Conservation (phyloP, 805 yeast species). For the Candida michaelii region DNA sequence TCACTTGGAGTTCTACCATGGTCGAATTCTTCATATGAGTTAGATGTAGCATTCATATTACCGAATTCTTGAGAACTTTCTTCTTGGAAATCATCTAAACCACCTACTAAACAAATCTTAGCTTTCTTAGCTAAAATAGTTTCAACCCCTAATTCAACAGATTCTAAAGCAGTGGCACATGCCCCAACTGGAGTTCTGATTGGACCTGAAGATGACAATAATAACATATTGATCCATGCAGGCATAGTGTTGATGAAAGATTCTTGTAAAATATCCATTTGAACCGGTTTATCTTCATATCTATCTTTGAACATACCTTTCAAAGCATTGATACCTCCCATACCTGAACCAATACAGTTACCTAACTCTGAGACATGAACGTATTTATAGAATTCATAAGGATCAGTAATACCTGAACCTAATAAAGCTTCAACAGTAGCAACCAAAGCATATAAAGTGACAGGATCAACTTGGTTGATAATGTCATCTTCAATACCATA, state of each 20-base stretch:
- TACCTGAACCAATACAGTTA: constrained; percentile 99
- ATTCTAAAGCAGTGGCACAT: constrained; percentile 98
- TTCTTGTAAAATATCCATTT: constrained; percentile 96
- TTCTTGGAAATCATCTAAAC: constrained; percentile 99
- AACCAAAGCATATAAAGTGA: constrained; percentile 89
- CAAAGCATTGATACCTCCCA: constrained; percentile 98
- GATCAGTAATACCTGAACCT: constrained; percentile 94
- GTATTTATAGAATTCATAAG: constrained; percentile 97
- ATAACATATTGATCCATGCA: constrained; percentile 99
- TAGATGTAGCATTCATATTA: constrained; percentile 98
- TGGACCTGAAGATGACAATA: constrained; percentile 96
- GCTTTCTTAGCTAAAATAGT: constrained; percentile 93
- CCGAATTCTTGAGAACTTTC: constrained; percentile 98
- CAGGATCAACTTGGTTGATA: constrained; percentile 92
- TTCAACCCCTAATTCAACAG: constrained; percentile 94
- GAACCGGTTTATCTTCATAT: constrained; percentile 89
- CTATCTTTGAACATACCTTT: constrained; percentile 98
- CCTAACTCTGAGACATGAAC: constrained; percentile 98
- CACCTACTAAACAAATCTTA: constrained; percentile 95
- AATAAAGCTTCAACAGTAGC: constrained; percentile 94
- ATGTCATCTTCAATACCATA: constrained; percentile 96
- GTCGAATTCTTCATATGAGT: constrained; percentile 80
- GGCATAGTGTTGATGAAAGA: constrained; percentile 98
- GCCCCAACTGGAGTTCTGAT: constrained; percentile 99
- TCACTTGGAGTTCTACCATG: constrained; percentile 98